Conservation (phyloP, 495 filamentous ascomycete genomes). For the Penicillium herquei region DNA sequence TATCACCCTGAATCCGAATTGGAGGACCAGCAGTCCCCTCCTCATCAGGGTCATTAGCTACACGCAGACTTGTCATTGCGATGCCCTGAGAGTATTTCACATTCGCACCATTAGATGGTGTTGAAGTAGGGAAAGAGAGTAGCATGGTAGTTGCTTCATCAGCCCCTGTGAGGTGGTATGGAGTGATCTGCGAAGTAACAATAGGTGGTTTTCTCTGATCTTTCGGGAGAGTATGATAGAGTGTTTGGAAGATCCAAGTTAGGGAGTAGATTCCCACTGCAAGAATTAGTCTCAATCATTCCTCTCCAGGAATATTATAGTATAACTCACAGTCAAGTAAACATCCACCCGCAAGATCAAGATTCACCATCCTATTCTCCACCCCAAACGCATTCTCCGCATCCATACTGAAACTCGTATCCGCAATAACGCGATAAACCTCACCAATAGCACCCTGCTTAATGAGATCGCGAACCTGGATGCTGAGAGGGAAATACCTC, state of each 20-base stretch:
- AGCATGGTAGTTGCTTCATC: slow-evolving; percentile 83
- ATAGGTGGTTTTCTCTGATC: slow-evolving; percentile 51
- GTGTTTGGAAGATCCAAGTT: slow-evolving; percentile 90
- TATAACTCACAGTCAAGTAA: slow-evolving; percentile 65
- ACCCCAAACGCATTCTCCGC: slow-evolving; percentile 54
- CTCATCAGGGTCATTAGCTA: slow-evolving; percentile 64
- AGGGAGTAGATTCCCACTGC: slow-evolving; percentile 82
- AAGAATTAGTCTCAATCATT: no score
- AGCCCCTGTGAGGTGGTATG: slow-evolving; percentile 74
- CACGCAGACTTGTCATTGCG: slow-evolving; percentile 71
- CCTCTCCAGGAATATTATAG: no score
- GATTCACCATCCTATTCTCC: slow-evolving; percentile 79
- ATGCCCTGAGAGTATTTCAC: slow-evolving; percentile 61
- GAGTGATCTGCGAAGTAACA: slow-evolving; percentile 64
- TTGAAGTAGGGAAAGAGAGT: slow-evolving; percentile 68
- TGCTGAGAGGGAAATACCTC: slow-evolving; percentile 79
- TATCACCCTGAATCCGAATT: slow-evolving; percentile 79
- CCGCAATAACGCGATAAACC: slow-evolving; percentile 74
- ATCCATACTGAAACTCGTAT: slow-evolving; percentile 55
- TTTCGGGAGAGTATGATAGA: slow-evolving; percentile 76
- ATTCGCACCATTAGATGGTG: slow-evolving; percentile 39
- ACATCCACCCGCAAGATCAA: slow-evolving; percentile 80
- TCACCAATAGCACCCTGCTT: slow-evolving; percentile 68
- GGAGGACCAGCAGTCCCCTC: slow-evolving; percentile 61
- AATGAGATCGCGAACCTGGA: slow-evolving; percentile 72